Conservation (phyloP, 1,284 basidiomycete genomes). For the Cutaneotrichosporon sp. region DNA sequence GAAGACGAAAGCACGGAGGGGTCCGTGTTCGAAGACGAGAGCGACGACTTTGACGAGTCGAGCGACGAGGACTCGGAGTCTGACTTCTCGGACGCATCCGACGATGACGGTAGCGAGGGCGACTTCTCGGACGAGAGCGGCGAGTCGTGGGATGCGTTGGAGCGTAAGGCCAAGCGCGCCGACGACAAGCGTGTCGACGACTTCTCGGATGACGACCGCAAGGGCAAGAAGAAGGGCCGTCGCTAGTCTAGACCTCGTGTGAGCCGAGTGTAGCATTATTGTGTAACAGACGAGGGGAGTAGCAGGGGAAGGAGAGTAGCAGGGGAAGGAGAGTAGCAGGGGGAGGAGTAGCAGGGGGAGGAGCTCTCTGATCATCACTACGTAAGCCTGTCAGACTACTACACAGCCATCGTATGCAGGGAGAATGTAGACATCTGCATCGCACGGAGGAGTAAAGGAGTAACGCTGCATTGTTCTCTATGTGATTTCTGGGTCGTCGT, state of each 20-base stretch:
- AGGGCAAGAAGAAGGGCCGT: constrained; percentile 33
- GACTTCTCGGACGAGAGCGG: constrained; percentile 52
- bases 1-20: constrained; percentile 66
- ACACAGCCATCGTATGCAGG: too few relatives aligned
- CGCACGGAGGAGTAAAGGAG: too few relatives aligned
- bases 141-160: constrained; percentile 93
- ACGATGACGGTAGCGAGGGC: constrained; percentile 21
- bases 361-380: too few relatives aligned
- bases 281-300: constrained; percentile 1
- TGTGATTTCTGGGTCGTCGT: too few relatives aligned
- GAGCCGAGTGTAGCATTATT: constrained; percentile 18
- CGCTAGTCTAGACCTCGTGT: constrained; percentile 4
- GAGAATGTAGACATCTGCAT: too few relatives aligned
- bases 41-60: constrained; percentile 31
- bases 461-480: too few relatives aligned
- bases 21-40: constrained; percentile 64
- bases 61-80: constrained; percentile 52
- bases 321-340: too few relatives aligned
- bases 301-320: too few relatives aligned
- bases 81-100: constrained; percentile 39
- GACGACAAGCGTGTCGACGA: constrained; percentile 40
- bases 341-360: too few relatives aligned
- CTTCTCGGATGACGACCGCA: constrained; percentile 33
- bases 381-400: too few relatives aligned
- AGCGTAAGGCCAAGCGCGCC: constrained; percentile 68